phyloP scores from a whole-genome alignment of 176 grass and related monocot genomes.

The Carex myosuroides region DNA sequence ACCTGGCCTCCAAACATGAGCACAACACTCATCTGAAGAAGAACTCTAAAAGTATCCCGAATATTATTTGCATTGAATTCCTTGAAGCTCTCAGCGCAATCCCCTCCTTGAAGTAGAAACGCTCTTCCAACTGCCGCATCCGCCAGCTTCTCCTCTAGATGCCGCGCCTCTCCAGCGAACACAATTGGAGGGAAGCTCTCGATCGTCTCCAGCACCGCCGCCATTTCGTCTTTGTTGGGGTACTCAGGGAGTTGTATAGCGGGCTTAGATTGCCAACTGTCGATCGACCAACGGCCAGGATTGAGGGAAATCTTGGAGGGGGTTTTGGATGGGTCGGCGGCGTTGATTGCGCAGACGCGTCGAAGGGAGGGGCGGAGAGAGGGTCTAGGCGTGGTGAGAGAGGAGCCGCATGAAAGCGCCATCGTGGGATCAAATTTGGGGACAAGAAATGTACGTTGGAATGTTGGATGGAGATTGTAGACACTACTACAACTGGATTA shows the following conservation, averaged over 20 bases:
- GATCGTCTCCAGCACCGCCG: slow-evolving; percentile 58
- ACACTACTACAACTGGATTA: background rate
- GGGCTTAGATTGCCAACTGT: slow-evolving; percentile 55
- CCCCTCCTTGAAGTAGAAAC: slow-evolving; percentile 79
- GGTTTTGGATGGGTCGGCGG: slow-evolving; percentile 34
- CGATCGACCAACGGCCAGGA: slow-evolving; percentile 48
- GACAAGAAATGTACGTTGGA: background rate
- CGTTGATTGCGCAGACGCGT: slow-evolving; percentile 44
- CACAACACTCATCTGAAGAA: slow-evolving; percentile 77
- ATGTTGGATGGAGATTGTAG: background rate
- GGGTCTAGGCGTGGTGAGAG: slow-evolving; percentile 11
- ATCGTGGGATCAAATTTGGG: slow-evolving; percentile 9
- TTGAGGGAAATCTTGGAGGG: background rate
- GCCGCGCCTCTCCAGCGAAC: slow-evolving; percentile 80
- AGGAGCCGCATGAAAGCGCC: slow-evolving; percentile 30
- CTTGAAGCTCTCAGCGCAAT: slow-evolving; percentile 85
- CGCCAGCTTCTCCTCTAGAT: slow-evolving; percentile 67
- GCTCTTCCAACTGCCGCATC: slow-evolving; percentile 65
- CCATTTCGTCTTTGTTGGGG: slow-evolving; percentile 46
- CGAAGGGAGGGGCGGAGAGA: slow-evolving; percentile 8
- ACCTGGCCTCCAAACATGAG: slow-evolving; percentile 88
- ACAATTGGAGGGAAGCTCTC: slow-evolving; percentile 82
- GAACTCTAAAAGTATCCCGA: slow-evolving; percentile 63
- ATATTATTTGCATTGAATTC: slow-evolving; percentile 88
- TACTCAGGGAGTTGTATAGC: slow-evolving; percentile 74